Evolutionary conservation across 2,329 filamentous ascomycete genomes (phyloP), one percentile per base, ranked within the genome.

Genomic region (Neurospora sp.): DNA sequence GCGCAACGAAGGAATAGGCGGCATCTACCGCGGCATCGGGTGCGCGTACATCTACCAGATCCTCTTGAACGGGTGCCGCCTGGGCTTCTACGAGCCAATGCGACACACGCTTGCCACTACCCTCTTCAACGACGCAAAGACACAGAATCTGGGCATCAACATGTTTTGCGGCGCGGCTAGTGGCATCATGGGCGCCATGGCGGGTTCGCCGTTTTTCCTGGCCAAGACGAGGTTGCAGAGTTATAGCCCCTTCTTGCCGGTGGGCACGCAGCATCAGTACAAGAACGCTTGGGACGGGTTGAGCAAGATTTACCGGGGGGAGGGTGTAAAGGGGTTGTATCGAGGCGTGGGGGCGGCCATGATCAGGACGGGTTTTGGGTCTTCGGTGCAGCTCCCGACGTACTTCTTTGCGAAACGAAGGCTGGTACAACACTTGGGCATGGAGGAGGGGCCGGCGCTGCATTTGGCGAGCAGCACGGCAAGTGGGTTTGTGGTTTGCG

Each of bases 21-120:
- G 95, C 68, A 87, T 98, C 74, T 92, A 98, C 81, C 89, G 95
- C 72, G 96, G 96, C 69, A 86, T 99, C 70, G 92, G 93, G 28
- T 94, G 91, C 78, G 96, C 96, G 75, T 99, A 98, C 81, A 85
- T 97, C 78, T 99, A 99, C 83, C 96, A 99, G 83, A 89, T 98
- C 28, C 28, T 28, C 77, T 88, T 97, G 68, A 99, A 99, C 80
- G 96, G 96, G 77, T 99, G 94, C 82, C 93, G 96, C 69, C 85
- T 99, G 69, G 94, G 96, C 72, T 97, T 99, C 85, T 99, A 99
- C 85, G 96, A 99, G 79, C 96, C 96, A 5, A 88, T 98, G 82
- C 93, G 96, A 78, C 85, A 88, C 67, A 85, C 84, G 28, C 79
- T 97, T 66, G 90, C 93, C 0, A 84, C 83, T 6, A 82, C 92